Evolutionary conservation across 169 alveolate genomes (phyloP), one percentile per base, ranked within the genome.

Genomic region (Babesia bovis): DNA sequence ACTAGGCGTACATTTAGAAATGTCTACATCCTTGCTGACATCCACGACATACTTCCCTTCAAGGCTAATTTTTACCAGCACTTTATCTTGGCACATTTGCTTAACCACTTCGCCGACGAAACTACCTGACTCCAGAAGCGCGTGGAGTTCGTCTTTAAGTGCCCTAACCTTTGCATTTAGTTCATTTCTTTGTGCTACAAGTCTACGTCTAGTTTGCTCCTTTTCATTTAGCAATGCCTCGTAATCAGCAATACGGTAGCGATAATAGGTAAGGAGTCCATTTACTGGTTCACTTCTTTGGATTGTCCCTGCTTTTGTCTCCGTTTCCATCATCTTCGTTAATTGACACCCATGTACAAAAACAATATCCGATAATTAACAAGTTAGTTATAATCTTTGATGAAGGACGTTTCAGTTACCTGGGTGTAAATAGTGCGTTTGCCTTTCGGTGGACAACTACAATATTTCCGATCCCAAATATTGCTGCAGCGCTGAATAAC

Each of bases 1-100:
- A 76, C 95, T 95, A 2, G 98, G 96, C 9, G 96, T 93, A 33
- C 97, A 93, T 71, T 94, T 87, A 30, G 97, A 92, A 50, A 95
- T 89, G 66, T 97, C 96, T 36, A 97, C 91, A 79, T 89, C 93
- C 87, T 58, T 85, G 71, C 91, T 66, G 35, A 95, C 87, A 60
- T 96, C 98, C 15, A 97, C 99, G 26, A 97, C 97, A 79, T 94
- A 97, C 71, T 97, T 97, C 10, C 99, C 99, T 73, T 97, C 99
- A 42, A 97, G 96, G 28, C 95, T 90, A 30, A 96, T 95, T 92
- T 97, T 97, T 26, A 97, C 99, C 47, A 97, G 87, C 17, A 97
- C 97, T 74, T 97, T 97, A 63, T 97, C 96, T 85, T 96, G 94
- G 26, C 99, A 98, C 99, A 97, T 97, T 15, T 95, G 93, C 82